Conservation (phyloP, 495 filamentous ascomycete species). For the Penicillium pancosmium region DNA sequence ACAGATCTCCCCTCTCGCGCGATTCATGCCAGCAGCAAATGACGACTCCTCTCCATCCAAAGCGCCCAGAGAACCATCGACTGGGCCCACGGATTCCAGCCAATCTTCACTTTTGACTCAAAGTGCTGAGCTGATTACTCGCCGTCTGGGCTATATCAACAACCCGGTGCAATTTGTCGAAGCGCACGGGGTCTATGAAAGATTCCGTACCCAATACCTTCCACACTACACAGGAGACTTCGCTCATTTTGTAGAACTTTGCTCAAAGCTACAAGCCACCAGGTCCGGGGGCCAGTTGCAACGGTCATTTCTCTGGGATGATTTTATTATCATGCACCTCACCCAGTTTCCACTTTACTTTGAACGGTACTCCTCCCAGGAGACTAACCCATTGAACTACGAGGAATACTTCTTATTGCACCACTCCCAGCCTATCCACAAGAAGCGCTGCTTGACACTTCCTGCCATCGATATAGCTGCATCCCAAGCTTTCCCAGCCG, state of each 20-base stretch:
- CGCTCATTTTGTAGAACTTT: slow-evolving; percentile 55
- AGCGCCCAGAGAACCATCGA: background rate
- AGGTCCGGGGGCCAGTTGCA: slow-evolving; percentile 40
- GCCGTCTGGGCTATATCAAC: slow-evolving; percentile 30
- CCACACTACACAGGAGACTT: slow-evolving; percentile 57
- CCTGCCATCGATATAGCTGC: slow-evolving; percentile 33
- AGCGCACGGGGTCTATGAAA: slow-evolving; percentile 42
- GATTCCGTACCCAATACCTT: slow-evolving; percentile 57
- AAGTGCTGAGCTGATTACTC: slow-evolving; percentile 23
- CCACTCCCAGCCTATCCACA: slow-evolving; percentile 34
- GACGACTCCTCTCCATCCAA: slow-evolving; percentile 23
- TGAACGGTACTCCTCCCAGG: slow-evolving; percentile 21
- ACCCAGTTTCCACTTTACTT: slow-evolving; percentile 42
- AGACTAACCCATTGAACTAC: slow-evolving; percentile 29
- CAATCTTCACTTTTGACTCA: slow-evolving; percentile 5
- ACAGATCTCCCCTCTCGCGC: slow-evolving; percentile 19
- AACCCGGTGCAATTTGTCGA: slow-evolving; percentile 22
- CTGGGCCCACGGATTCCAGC: background rate
- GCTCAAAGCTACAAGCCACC: slow-evolving; percentile 56
- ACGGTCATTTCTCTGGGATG: slow-evolving; percentile 63
- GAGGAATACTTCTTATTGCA: slow-evolving; percentile 37
- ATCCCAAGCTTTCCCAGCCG: slow-evolving; percentile 21
- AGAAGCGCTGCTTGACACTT: slow-evolving; percentile 40
- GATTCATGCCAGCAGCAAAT: background rate
- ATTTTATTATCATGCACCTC: slow-evolving; percentile 60